Evolutionary conservation across 768 basidiomycete species (phyloP), one percentile per base, ranked within the genome.

Genomic region (Boletus subcaerulescens): DNA sequence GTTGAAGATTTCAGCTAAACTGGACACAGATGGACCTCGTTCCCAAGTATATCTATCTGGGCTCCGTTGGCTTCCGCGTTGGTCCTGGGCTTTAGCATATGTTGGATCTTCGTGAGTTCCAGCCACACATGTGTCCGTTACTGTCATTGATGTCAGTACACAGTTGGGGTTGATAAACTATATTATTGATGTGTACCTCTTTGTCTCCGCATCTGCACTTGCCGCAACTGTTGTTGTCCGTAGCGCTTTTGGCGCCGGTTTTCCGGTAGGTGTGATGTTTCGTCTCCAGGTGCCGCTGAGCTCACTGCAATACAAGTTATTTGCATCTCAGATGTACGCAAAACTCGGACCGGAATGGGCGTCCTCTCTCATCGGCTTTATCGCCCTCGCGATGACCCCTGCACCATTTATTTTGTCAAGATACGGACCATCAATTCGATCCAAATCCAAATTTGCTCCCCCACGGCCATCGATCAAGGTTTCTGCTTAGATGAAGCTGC

Each of bases 81-180:
- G 20, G 50, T 76, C 10, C 65, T 83, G 67, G 82, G 83, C n/a
- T 80, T 83, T 49, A 72, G 78, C 13, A 78, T 82, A 52, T 73
- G 76, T 44, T 74, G 77, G 62, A 77, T 85, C 20, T 84, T 83
- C 61, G 82, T 84, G 57, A 53, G 82, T 73, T 26, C 49, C 6
- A 5, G 31, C 40, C 12, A 33, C 38, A 48, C 5, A 45, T 48
- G 12, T 56, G n/a, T 43, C 22, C n/a, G 6, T 38, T 36, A 2
- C 15, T n/a, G 15, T 22, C 38, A 15, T 45, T 58, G 14, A 64
- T 18, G 14, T 24, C 12, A 22, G 40, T 13, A 17, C 48, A 12
- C 50, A 84, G 84, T 61, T 84, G 50, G 73, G 77, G 11, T 64
- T 83, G 44, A 66, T 83, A 58, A 85, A 82, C 58, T 87, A 87